phyloP scores from a whole-genome alignment of 2,329 filamentous ascomycete species.

The Ophiostoma ips region DNA sequence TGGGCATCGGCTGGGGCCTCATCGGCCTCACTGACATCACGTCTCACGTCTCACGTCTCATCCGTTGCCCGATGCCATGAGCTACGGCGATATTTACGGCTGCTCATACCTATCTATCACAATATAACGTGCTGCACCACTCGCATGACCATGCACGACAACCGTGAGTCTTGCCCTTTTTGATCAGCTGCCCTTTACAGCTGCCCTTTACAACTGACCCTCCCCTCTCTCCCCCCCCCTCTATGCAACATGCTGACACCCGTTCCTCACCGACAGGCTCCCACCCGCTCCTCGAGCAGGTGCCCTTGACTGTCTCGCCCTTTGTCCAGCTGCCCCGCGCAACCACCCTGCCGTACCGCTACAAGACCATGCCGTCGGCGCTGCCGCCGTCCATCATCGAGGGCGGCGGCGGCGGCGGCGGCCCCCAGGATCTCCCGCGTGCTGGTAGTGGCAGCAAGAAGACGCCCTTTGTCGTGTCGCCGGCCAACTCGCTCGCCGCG shows the following conservation, averaged over 20 bases:
- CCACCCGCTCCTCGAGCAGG: conserved; percentile 79
- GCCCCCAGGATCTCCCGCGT: conserved; percentile 12
- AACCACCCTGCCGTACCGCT: conserved; percentile 88
- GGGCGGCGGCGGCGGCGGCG: conserved; percentile 19
- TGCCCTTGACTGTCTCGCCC: conserved; percentile 85
- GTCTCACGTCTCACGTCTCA: too few relatives aligned
- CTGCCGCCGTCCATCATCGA: conserved; percentile 55
- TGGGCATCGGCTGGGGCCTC: neutral
- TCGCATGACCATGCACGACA: conserved; percentile 9
- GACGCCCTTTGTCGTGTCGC: conserved; percentile 61
- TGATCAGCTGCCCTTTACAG: neutral
- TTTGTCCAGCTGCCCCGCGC: conserved; percentile 84
- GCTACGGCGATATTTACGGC: neutral
- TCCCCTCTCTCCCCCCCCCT: too few relatives aligned
- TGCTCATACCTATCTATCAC: neutral
- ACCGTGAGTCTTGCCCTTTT: conserved; percentile 5
- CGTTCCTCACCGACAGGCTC: conserved; percentile 38
- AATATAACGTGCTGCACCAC: too few relatives aligned
- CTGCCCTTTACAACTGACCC: too few relatives aligned
- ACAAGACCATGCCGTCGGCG: conserved; percentile 77
- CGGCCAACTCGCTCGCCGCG: conserved; percentile 66
- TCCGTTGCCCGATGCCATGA: too few relatives aligned
- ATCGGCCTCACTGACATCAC: neutral
- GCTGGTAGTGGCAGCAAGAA: conserved; percentile 24
- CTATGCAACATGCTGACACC: neutral